Evolutionary conservation across 805 yeast genomes (phyloP), one percentile per base, ranked within the genome.

Genomic region (Yamadazyma takamatsuzukensis): DNA sequence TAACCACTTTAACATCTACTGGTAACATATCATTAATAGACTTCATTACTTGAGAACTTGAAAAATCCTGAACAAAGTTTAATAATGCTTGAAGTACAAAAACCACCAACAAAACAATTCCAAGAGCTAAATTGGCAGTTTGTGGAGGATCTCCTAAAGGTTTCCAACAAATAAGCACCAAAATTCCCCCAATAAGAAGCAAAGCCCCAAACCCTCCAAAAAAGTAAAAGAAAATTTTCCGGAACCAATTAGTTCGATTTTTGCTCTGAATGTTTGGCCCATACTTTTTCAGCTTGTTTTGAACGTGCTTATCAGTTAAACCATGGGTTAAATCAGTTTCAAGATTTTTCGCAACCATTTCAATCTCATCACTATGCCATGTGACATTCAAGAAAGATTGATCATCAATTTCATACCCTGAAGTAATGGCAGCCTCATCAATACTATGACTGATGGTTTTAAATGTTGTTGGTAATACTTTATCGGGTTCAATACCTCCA

Each of bases 201-300:
- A 71, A 50, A 1, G 56, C 39, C 18, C 77, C 74, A 49, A 71
- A 70, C 5, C 76, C 75, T 35, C 74, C 74, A 52, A 71, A 71
- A 34, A 66, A 51, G 45, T 71, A 66, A 32, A 51, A 37, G 27
- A 65, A 53, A 3, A 63, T 34, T 44, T 58, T 65, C 39, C 46
- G 55, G 16, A 54, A 34, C 29, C 54, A 43, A 21, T 57, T 53
- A 6, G 53, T 48, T 13, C 60, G 54, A 8, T 71, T 72, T 29
- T 56, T 60, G n/a, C 61, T 43, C 40, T 59, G 70, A 25, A 54
- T 43, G 34, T 67, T 68, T 4, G 29, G 33, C 7, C 74, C 74
- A 40, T 42, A 57, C 12, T 31, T 33, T 33, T 54, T 45, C 18
- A 34, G 26, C 18, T 41, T 42, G 8, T 28, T 34, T 5, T 34